Evolutionary conservation across 768 basidiomycete species (phyloP), one percentile per base, ranked within the genome.

Genomic region (Tricholoma saponaceum): DNA sequence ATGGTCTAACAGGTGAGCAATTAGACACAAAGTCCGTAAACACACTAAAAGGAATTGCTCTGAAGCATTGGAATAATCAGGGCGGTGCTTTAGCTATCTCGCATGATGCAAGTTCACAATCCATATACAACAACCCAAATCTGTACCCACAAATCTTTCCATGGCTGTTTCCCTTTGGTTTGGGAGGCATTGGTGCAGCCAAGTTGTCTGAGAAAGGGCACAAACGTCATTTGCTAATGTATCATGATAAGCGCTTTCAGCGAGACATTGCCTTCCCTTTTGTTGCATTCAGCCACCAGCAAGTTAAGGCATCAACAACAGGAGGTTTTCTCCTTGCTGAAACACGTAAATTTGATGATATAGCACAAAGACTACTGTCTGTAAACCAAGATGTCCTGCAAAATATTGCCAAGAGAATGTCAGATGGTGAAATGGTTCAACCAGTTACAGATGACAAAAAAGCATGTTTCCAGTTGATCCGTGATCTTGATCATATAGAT

Each of bases 241-340:
- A 75, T 53, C 59, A 69, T 58, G 74, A 77, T 49, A 72, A 71
- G 23, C 26, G 68, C 58, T 1, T 73, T 70, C 58, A 76, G 69
- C 52, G 13, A 3, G 35, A 35, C 12, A 12, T 35, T 35, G 35
- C 35, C 35, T 35, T 35, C 35, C 35, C 35, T 35, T 30, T 35
- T 35, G 35, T 35, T 35, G 35, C 35, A 35, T 35, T 35, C 35
- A 35, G 35, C 35, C 70, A 72, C 33, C 62, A 66, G 41, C 74
- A 72, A 58, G 65, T 74, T 2, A 69, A 67, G 49, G n/a, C 35
- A 3, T 60, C 57, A 7, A 47, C 63, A 0, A 56, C 54, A 4
- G 66, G 60, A 4, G 66, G 70, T 13, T 73, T 60, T 41, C n/a
- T 69, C 3, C 16, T 64, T 2, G 37, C 64, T 0, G 58, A 68